Evolutionary conservation across 179 eudicot genomes (phyloP).

Genomic region (Beta corolliflora): DNA sequence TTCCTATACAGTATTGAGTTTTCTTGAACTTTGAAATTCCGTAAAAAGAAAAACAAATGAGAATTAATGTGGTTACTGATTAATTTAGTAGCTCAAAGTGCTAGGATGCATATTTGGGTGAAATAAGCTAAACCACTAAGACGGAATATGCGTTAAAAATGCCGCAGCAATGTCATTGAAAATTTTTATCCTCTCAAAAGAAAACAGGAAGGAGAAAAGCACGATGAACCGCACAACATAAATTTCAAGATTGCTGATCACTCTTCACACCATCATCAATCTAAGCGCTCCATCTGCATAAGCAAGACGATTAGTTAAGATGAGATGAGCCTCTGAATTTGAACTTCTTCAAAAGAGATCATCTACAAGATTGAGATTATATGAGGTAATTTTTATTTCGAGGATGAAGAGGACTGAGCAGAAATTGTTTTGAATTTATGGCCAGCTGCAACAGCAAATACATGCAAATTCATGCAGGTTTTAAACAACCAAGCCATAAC

Average conservation of each 20-base stretch:
- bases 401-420: neutral
- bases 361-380: neutral
- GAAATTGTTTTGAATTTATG: too few relatives aligned
- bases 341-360: neutral
- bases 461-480: neutral
- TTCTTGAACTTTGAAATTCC: neutral
- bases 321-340: neutral
- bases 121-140: neutral
- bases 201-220: neutral
- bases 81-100: neutral
- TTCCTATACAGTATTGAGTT: neutral
- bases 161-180: conserved; percentile 11
- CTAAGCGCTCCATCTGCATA: conserved; percentile 69
- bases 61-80: neutral
- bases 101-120: conserved; percentile 9
- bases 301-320: neutral
- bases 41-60: neutral
- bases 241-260: neutral
- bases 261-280: conserved; percentile 19
- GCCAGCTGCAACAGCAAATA: too few relatives aligned
- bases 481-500: neutral
- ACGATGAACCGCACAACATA: neutral
- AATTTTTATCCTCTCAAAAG: neutral
- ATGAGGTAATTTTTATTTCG: neutral
- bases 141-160: neutral